Conservation (phyloP, 2,329 filamentous ascomycete species). For the Sporothrix pseudoabietina region DNA sequence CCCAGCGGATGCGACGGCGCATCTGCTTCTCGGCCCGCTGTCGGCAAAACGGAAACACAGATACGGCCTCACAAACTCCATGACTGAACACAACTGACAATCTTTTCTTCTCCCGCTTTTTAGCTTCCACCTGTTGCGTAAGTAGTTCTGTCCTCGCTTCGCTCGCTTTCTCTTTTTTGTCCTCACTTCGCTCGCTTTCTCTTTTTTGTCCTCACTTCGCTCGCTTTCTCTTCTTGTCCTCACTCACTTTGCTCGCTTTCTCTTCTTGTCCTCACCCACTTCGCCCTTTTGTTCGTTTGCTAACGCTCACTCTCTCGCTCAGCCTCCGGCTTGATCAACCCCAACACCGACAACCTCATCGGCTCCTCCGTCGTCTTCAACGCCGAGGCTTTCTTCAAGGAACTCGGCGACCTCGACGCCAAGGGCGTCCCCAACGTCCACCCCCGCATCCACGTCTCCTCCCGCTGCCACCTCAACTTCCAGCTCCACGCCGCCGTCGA, state of each 20-base stretch:
- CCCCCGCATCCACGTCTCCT: slow-evolving; percentile 62
- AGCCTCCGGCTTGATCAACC: slow-evolving; percentile 70
- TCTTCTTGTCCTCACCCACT: slow-evolving; percentile 41
- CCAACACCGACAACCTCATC: slow-evolving; percentile 71
- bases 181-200: no score
- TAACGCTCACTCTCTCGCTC: not conserved
- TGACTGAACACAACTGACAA: slow-evolving; percentile 16
- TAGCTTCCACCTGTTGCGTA: slow-evolving; percentile 42
- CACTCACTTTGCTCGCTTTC: no score
- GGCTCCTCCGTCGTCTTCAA: slow-evolving; percentile 70
- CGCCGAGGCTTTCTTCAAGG: slow-evolving; percentile 51
- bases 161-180: not conserved
- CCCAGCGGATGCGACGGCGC: not conserved
- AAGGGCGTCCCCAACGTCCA: slow-evolving; percentile 45
- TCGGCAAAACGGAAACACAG: not conserved
- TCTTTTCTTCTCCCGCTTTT: not conserved
- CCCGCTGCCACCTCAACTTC: slow-evolving; percentile 65
- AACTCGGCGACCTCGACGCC: slow-evolving; percentile 46
- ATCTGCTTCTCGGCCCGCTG: not conserved
- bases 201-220: slow-evolving; percentile 41
- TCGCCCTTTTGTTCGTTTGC: slow-evolving; percentile 44
- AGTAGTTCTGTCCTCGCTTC: not conserved
- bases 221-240: not conserved
- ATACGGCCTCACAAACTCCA: not conserved
- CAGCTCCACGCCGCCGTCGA: slow-evolving; percentile 69